Base-by-base conservation (phyloP, 2,329 filamentous ascomycete genomes). In the Monosporascus sp. region DNA sequence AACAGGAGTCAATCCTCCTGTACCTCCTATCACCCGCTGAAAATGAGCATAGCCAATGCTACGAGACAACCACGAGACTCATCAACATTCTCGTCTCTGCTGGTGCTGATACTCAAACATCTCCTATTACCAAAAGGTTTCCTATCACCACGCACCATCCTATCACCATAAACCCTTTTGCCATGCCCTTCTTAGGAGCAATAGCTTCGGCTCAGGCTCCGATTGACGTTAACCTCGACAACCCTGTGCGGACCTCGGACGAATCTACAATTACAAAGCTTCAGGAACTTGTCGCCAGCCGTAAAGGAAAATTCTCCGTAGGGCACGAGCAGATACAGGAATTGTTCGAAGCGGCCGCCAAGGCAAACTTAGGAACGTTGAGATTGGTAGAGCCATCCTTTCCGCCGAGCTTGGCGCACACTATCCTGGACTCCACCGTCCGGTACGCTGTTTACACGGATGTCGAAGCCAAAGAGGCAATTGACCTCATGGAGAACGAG, bases 381-480 rank as follows among this genome's bases (percentile, higher is more conserved):
- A 62, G 25, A 56, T 63, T 5, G 58, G 59, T 9, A 51, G 52
- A 17, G 61, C 61, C 35, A 55, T 63, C 24, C 49, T 66, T 7
- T 45, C 3, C 62, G 66, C n/a, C 59, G 60, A 8, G 54, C 11
- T 39, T 62, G 8, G 58, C 62, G 4, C 65, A 68, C 41, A 63
- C 59, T 37, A 54, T 56, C 14, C 52, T 57, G 7, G 57, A 57
- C 18, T 49, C 44, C 17, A 25, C 47, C 15, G 35, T 47, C 1
- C 55, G 54, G 3, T 59, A 58, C 5, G 58, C 56, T 25, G 58
- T 63, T 11, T 61, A 64, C 22, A 58, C 58, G n/a, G 64, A 68
- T 47, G 55, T 55, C 1, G 58, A 66, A 52, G 51, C 67, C 5
- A 64, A 68, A 39, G 60, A 64, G 7, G 65, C 64, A 2, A 60